Base-by-base conservation (phyloP, 768 basidiomycete species). In the Hortiboletus flavorubellus region DNA sequence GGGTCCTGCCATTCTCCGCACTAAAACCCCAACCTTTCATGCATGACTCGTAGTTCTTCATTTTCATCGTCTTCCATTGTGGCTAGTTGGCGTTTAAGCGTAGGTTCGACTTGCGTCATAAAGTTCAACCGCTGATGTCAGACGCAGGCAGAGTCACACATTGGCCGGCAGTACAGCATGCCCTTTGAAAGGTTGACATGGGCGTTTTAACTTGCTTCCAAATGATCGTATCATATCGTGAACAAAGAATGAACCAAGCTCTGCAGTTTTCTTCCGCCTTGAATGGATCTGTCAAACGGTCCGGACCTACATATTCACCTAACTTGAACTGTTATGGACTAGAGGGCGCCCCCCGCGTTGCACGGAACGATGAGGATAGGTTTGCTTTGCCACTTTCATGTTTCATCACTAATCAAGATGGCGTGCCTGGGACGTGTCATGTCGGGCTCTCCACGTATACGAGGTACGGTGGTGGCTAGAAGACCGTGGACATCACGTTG, bases 91-190 rank as follows among this genome's bases (percentile, higher is more conserved):
- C 33, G 21, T 16, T 39, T 51, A 26, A 16, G n/a, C 30, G 42
- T 51, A 43, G 23, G 29, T 35, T 14, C 16, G 11, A 18, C 18
- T 31, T n/a, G 38, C 45, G 33, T 52, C 49, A 49, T 50, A 21
- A 21, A 21, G 40, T 23, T 39, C 15, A 46, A 8, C n/a, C 26
- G 2, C 21, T 31, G 38, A 40, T 39, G 21, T 41, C 11, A 26
- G 2, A 26, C 21, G 21, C 21, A 21, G 21, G 21, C 21, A 21
- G 21, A 26, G n/a, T 26, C 29, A 38, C 35, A 38, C 46, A 14
- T 9, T 45, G 40, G 45, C 40, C 23, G 2, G 26, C 26, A 26
- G 5, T 43, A 64, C 62, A 62, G 61, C 62, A 53, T 53, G 63
- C 51, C 53, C n/a, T 21, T 21, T 21, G 21, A 31, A 52, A 49